A percentile compares a stretch with the other conserved stretches of the same genome.
Conservation (phyloP, 768 basidiomycete species). For the Leccinum subtestaceum region DNA sequence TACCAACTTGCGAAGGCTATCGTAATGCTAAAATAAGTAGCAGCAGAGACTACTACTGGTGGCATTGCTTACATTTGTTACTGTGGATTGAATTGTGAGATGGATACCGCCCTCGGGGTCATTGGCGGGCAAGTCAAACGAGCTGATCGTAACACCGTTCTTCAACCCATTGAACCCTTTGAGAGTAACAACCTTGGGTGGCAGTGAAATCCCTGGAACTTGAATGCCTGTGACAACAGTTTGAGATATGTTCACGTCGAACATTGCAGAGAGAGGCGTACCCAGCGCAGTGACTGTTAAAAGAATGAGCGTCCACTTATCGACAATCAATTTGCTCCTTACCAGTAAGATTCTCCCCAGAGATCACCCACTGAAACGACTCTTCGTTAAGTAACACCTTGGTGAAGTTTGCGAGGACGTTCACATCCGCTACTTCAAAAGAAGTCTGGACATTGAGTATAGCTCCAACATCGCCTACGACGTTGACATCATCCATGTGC, state of each 20-base stretch:
- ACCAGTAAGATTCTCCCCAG: constrained; percentile 62
- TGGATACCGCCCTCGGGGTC: constrained; percentile 72
- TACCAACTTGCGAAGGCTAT: constrained; percentile 74
- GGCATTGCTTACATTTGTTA: constrained; percentile 50
- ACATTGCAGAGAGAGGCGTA: constrained; percentile 22
- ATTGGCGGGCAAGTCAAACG: constrained; percentile 67
- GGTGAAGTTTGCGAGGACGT: constrained; percentile 60
- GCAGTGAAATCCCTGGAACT: constrained; percentile 52
- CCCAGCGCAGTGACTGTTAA: constrained; percentile 56
- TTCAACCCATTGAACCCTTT: constrained; percentile 71
- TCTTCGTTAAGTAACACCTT: constrained; percentile 62
- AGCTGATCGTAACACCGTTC: constrained; percentile 57
- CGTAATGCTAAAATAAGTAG: constrained; percentile 5
- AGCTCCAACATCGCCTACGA: constrained; percentile 64
- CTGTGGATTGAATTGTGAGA: constrained; percentile 58
- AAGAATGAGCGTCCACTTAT: constrained; percentile 6
- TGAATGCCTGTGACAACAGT: constrained; percentile 44
- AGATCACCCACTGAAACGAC: constrained; percentile 68
- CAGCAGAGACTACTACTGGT: not conserved
- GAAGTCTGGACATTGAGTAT: constrained; percentile 49
- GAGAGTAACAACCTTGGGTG: constrained; percentile 56
- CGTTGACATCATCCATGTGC: constrained; percentile 55
- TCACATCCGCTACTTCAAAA: constrained; percentile 58
- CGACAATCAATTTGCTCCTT: constrained; percentile 8
- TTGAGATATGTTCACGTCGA: not conserved